Conservation (phyloP, 1,139 yeast species). For the Candida gigantensis region DNA sequence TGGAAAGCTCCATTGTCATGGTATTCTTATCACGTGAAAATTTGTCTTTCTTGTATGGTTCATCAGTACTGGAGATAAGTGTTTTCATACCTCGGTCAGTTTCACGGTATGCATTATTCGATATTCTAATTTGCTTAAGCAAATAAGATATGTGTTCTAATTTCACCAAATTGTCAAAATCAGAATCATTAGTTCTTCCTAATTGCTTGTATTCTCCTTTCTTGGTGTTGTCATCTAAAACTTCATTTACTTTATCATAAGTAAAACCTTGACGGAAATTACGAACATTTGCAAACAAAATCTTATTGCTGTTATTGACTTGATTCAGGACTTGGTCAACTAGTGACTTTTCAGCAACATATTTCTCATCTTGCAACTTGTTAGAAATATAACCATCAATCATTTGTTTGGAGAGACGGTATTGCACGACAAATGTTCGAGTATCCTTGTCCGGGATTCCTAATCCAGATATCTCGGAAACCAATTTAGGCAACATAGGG, state of each 20-base stretch:
- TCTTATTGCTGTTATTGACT: constrained; percentile 20
- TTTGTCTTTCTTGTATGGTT: too few relatives aligned
- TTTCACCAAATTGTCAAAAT: constrained; percentile 28
- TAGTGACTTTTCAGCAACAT: constrained; percentile 15
- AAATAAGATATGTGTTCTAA: constrained; percentile 31
- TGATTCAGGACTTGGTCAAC: constrained; percentile 18
- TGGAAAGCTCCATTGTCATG: not conserved
- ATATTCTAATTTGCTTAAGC: constrained; percentile 8
- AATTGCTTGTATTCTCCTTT: constrained; percentile 11
- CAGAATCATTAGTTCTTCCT: constrained; percentile 16
- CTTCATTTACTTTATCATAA: constrained; percentile 34
- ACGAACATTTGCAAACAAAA: constrained; percentile 17
- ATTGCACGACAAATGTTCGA: constrained; percentile 43
- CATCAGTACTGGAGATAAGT: not conserved
- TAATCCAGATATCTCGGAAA: constrained; percentile 58
- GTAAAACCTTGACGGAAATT: constrained; percentile 42
- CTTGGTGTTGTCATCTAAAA: constrained; percentile 23
- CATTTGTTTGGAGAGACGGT: constrained; percentile 25
- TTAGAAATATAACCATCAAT: constrained; percentile 26
- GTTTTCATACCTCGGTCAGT: too few relatives aligned
- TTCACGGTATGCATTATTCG: constrained; percentile 7
- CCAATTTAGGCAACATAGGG: constrained; percentile 67
- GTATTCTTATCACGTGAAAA: constrained; percentile 1
- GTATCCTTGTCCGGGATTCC: constrained; percentile 46
- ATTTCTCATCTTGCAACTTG: constrained; percentile 20